These are phyloP conservation scores for Trypanosoma scelopori DNA, from an alignment of 208 protist species.

Conservation along the genomic window DNA sequence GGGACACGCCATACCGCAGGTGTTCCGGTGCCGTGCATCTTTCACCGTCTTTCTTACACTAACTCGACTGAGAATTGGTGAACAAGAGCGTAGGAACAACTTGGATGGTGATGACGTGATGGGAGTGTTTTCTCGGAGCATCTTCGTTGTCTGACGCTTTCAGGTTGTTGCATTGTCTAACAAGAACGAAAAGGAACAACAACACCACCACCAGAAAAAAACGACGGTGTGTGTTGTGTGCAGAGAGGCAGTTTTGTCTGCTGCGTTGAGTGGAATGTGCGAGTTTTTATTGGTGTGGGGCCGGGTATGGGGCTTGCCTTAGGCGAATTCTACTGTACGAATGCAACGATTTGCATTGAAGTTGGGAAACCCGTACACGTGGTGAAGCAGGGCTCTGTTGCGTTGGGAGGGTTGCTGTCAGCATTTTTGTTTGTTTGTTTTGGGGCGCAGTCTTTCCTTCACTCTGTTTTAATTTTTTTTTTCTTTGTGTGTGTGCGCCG, in stretches of 20 bases:
- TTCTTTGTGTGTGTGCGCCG: too few relatives aligned
- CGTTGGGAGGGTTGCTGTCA: too few relatives aligned
- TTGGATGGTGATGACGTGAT: slow-evolving; percentile 17
- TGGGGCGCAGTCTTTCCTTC: neutral
- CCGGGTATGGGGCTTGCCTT: too few relatives aligned
- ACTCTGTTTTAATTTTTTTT: neutral
- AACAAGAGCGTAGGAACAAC: slow-evolving; percentile 11
- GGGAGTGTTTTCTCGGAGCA: slow-evolving; percentile 17
- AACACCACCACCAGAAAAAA: too few relatives aligned
- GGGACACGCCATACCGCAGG: slow-evolving; percentile 17
- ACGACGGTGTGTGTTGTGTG: slow-evolving; percentile 29
- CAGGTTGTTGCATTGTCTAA: slow-evolving; percentile 22
- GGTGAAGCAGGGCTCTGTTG: neutral
- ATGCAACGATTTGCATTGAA: neutral
- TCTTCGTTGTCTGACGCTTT: slow-evolving; percentile 17
- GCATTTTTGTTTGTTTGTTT: neutral
- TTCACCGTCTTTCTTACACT: slow-evolving; percentile 20
- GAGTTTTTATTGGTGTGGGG: too few relatives aligned
- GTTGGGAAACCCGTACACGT: slow-evolving; percentile 8
- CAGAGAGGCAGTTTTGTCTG: slow-evolving; percentile 50
- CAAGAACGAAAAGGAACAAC: slow-evolving; percentile 17
- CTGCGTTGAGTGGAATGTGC: too few relatives aligned
- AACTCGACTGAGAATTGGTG: slow-evolving; percentile 14
- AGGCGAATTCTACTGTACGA: slow-evolving; percentile 21
- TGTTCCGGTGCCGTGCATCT: slow-evolving; percentile 18